phyloP scores from a whole-genome alignment of 2,329 filamentous ascomycete species.

The Fragosphaeria purpurea region DNA sequence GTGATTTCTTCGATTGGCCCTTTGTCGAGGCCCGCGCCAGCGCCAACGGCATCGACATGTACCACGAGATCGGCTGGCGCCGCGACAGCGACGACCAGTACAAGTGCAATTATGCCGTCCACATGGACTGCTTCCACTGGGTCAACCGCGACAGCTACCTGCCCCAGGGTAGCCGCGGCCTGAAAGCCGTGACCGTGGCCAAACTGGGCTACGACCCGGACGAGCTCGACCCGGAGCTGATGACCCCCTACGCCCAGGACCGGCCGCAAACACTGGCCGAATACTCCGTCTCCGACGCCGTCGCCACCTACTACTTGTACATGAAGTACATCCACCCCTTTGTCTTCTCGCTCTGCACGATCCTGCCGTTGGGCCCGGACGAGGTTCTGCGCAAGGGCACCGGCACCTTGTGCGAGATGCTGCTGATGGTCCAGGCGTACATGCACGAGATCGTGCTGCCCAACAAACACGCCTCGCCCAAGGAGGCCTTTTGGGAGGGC shows the following conservation, averaged over 20 bases:
- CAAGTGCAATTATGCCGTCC: constrained; percentile 89
- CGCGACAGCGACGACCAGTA: constrained; percentile 95
- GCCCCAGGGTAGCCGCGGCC: constrained; percentile 88
- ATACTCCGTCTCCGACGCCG: constrained; percentile 97
- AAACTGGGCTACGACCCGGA: constrained; percentile 98
- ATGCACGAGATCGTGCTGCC: constrained; percentile 83
- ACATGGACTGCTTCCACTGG: constrained; percentile 99
- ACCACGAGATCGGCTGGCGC: constrained; percentile 92
- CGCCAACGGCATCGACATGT: constrained; percentile 96
- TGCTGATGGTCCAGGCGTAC: constrained; percentile 98
- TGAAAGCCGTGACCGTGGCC: constrained; percentile 95
- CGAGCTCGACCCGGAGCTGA: constrained; percentile 91
- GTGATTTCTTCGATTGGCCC: constrained; percentile 99
- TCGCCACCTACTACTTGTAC: constrained; percentile 97
- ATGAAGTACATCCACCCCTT: constrained; percentile 99
- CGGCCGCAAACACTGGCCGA: constrained; percentile 89
- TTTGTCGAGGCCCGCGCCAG: constrained; percentile 92
- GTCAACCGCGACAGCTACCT: constrained; percentile 98
- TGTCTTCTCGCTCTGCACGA: constrained; percentile 96
- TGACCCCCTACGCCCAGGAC: constrained; percentile 87
- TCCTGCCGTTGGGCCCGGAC: constrained; percentile 85
- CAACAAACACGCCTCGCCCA: constrained; percentile 87
- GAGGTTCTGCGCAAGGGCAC: constrained; percentile 92
- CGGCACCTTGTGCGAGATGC: constrained; percentile 97
- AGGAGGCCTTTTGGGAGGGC: constrained; percentile 92